These are phyloP conservation scores for Colletotrichum australisinense DNA, from an alignment of 2,329 filamentous ascomycete species.

Conservation along the genomic window DNA sequence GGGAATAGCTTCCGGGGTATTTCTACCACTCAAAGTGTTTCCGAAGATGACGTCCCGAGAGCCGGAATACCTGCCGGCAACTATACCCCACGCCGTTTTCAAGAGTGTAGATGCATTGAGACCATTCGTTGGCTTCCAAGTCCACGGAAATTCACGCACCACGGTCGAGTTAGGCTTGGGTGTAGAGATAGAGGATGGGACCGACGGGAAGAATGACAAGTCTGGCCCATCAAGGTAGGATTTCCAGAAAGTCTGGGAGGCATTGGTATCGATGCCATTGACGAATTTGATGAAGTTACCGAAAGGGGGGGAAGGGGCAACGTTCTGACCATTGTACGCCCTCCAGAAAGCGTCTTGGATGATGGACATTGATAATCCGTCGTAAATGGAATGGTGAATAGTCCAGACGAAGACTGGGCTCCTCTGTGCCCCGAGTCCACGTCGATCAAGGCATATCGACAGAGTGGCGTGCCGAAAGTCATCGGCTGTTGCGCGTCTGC, in stretches of 20 bases:
- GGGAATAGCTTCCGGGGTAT: neutral
- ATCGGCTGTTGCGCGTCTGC: neutral
- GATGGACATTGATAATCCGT: neutral
- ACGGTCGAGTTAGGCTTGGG: neutral
- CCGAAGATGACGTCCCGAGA: constrained; percentile 52
- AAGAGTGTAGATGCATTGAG: constrained; percentile 34
- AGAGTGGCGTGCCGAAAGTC: neutral
- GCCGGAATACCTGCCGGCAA: constrained; percentile 49
- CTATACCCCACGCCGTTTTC: constrained; percentile 54
- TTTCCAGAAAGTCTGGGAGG: neutral
- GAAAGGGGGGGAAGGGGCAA: neutral
- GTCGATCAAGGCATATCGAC: neutral
- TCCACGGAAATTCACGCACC: neutral
- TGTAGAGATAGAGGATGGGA: neutral
- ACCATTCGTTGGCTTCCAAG: neutral
- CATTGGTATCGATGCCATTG: neutral
- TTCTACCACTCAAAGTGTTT: constrained; percentile 47
- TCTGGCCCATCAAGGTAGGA: neutral
- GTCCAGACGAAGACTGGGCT: neutral
- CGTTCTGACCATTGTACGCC: neutral
- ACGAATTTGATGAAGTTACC: neutral
- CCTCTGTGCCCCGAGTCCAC: neutral
- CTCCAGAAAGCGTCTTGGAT: neutral
- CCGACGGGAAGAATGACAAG: neutral
- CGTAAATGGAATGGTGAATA: neutral